A percentile compares a stretch with the other conserved stretches of the same genome.
These are phyloP conservation scores for Saccharomycopsis malanga DNA, from an alignment of 805 yeast species.

Conservation along the genomic window DNA sequence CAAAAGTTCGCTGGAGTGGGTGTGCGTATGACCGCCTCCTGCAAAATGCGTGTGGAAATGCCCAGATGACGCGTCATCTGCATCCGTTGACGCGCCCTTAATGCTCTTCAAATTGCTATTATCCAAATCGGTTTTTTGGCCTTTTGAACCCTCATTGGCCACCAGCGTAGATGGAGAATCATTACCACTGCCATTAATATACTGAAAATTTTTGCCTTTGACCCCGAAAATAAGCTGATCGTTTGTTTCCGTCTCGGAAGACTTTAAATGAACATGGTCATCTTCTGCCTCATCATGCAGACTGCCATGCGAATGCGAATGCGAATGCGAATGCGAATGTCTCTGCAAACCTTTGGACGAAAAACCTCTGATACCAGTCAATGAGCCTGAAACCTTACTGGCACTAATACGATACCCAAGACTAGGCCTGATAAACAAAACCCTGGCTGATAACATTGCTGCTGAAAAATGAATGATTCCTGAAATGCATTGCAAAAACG, in stretches of 20 bases:
- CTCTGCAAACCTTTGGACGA: too few relatives aligned
- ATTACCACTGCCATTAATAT: slow-evolving; percentile 17
- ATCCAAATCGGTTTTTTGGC: not conserved
- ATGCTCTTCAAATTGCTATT: not conserved
- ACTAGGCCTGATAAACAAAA: too few relatives aligned
- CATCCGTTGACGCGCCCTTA: too few relatives aligned
- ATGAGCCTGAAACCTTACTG: too few relatives aligned
- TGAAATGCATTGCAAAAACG: too few relatives aligned
- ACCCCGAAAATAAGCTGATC: slow-evolving; percentile 34
- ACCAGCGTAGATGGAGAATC: slow-evolving; percentile 13
- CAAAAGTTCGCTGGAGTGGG: slow-evolving; percentile 26
- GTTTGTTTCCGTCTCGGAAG: slow-evolving; percentile 37
- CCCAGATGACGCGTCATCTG: too few relatives aligned
- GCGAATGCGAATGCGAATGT: slow-evolving; percentile 25
- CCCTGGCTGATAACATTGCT: too few relatives aligned
- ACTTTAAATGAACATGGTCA: slow-evolving; percentile 36
- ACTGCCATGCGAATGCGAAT: slow-evolving; percentile 29
- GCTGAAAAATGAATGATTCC: too few relatives aligned
- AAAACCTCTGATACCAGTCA: too few relatives aligned
- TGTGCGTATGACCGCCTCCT: slow-evolving; percentile 26
- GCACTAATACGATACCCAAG: too few relatives aligned
- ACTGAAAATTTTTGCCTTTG: slow-evolving; percentile 18
- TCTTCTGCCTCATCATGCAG: slow-evolving; percentile 25
- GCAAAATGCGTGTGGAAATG: slow-evolving; percentile 14
- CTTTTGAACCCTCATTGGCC: slow-evolving; percentile 1